These are phyloP conservation scores for Blastobotrys mokoenaii DNA, from an alignment of 805 yeast genomes.

Conservation along the genomic window DNA sequence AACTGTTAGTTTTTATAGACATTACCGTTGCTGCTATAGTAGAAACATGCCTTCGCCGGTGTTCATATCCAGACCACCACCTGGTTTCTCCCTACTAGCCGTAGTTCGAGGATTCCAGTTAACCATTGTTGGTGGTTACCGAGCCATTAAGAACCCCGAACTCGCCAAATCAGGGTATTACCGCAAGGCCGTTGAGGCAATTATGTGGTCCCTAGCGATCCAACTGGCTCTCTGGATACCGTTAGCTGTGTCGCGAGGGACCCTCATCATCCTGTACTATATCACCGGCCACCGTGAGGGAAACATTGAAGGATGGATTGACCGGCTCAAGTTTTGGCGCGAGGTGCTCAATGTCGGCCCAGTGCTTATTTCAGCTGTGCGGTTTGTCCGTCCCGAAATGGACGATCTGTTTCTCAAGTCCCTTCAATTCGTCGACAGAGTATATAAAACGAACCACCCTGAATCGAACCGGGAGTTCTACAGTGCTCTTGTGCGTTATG, in stretches of 20 bases:
- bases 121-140: slow-evolving; percentile 40
- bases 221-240: slow-evolving; percentile 31
- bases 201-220: slow-evolving; percentile 32
- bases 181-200: slow-evolving; percentile 29
- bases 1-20: no score
- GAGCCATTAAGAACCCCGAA: slow-evolving; percentile 39
- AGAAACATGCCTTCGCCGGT: slow-evolving; percentile 49
- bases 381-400: slow-evolving; percentile 32
- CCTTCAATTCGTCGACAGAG: slow-evolving; percentile 33
- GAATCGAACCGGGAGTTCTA: slow-evolving; percentile 23
- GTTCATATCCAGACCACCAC: slow-evolving; percentile 48
- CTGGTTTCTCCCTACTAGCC: slow-evolving; percentile 42
- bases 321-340: slow-evolving; percentile 28
- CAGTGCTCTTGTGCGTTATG: slow-evolving; percentile 11
- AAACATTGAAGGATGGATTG: slow-evolving; percentile 16
- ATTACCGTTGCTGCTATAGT: no score
- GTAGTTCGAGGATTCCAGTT: slow-evolving; percentile 48
- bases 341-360: slow-evolving; percentile 35
- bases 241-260: no score
- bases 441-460: slow-evolving; percentile 35
- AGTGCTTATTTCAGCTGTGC: slow-evolving; percentile 31
- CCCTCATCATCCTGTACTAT: slow-evolving; percentile 14
- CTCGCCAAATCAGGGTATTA: slow-evolving; percentile 32
- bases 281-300: slow-evolving; percentile 4
- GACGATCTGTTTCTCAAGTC: slow-evolving; percentile 35